Evolutionary conservation across 352 stramenopile genomes (phyloP).

Genomic region (Phytopythium helicoides): DNA sequence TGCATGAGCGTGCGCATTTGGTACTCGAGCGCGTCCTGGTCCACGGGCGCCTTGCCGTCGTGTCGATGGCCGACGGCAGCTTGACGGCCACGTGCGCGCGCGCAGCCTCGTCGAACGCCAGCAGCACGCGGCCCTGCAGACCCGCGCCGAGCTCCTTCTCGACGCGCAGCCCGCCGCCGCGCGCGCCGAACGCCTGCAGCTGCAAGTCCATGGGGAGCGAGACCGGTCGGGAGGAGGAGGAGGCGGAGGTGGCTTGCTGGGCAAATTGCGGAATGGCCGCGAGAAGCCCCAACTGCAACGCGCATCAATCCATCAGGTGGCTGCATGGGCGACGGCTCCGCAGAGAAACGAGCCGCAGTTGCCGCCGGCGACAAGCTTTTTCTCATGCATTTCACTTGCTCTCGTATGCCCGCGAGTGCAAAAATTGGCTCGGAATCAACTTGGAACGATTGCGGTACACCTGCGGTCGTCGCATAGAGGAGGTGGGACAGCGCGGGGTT

Average conservation of each 20-base stretch:
- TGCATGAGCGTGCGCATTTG: slow-evolving; percentile 63
- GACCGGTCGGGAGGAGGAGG: background rate
- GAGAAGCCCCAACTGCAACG: background rate
- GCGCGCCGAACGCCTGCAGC: slow-evolving; percentile 1
- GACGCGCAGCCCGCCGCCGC: slow-evolving; percentile 45
- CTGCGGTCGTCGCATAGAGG: slow-evolving; percentile 3
- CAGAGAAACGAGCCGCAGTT: background rate
- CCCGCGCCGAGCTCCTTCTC: slow-evolving; percentile 58
- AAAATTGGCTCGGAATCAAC: slow-evolving; percentile 5
- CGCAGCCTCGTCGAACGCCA: slow-evolving; percentile 47
- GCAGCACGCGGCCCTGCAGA: slow-evolving; percentile 60
- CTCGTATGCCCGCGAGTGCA: background rate
- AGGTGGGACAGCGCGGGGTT: background rate
- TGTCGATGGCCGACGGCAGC: slow-evolving; percentile 47
- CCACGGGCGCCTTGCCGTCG: slow-evolving; percentile 8
- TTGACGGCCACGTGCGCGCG: slow-evolving; percentile 69
- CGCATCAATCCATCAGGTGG: slow-evolving; percentile 1
- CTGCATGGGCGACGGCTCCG: background rate
- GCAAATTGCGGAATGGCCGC: slow-evolving; percentile 3
- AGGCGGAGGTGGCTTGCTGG: background rate
- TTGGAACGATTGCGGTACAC: background rate
- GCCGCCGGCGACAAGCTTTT: slow-evolving; percentile 5
- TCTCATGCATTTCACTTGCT: background rate
- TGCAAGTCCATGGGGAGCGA: background rate
- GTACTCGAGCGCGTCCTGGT: slow-evolving; percentile 45